These are phyloP conservation scores for Boeremia exigua DNA, from an alignment of 2,329 filamentous ascomycete species.

Conservation along the genomic window DNA sequence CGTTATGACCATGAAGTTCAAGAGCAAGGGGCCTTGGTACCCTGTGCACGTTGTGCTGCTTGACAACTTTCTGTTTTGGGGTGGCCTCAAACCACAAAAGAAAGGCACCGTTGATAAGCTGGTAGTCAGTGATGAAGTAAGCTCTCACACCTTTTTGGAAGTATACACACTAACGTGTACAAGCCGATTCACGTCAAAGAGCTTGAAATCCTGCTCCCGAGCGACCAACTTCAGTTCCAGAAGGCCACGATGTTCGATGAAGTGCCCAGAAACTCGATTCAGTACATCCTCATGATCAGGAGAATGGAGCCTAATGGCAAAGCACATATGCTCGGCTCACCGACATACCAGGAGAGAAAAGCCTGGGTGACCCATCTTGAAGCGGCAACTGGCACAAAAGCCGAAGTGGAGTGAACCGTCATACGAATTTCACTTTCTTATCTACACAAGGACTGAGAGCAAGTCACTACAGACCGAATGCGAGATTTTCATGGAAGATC, in stretches of 20 bases:
- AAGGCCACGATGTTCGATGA: constrained; percentile 38
- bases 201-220: constrained; percentile 20
- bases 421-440: no score
- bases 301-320: constrained; percentile 16
- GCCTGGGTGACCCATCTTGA: constrained; percentile 27
- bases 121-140: constrained; percentile 27
- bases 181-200: constrained; percentile 29
- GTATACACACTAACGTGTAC: neutral
- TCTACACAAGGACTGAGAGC: no score
- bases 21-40: constrained; percentile 41
- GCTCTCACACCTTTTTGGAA: neutral
- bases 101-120: constrained; percentile 18
- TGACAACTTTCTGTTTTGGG: constrained; percentile 42
- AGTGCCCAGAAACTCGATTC: constrained; percentile 29
- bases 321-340: constrained; percentile 29
- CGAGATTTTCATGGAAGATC: no score
- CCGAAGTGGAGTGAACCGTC: neutral
- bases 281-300: constrained; percentile 31
- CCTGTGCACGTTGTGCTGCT: constrained; percentile 37
- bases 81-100: constrained; percentile 32
- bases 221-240: constrained; percentile 24
- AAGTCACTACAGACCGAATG: no score
- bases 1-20: constrained; percentile 35
- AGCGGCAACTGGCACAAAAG: neutral
- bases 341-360: constrained; percentile 22